Conservation (phyloP, 257 asterid species). For the Orobanche coerulescens region DNA sequence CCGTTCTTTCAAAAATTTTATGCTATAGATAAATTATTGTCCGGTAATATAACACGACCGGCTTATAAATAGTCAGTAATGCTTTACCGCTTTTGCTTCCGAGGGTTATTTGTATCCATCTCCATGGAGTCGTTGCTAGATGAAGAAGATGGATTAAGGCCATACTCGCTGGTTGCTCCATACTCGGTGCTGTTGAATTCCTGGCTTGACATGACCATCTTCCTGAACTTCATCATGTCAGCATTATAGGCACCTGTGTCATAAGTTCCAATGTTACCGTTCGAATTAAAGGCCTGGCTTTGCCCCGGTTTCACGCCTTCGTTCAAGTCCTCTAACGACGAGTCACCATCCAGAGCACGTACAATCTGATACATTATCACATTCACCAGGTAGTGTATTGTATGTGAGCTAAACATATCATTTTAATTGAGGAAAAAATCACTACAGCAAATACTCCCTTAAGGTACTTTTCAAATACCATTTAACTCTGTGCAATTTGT, state of each 20-base stretch:
- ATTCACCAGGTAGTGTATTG: no score
- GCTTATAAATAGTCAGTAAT: not conserved
- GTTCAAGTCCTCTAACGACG: slow-evolving; percentile 52
- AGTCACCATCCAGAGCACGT: slow-evolving; percentile 58
- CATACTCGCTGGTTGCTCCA: slow-evolving; percentile 48
- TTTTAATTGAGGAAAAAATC: no score
- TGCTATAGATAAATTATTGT: not conserved
- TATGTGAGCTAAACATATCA: no score
- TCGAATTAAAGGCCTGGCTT: slow-evolving; percentile 14
- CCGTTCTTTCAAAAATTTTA: not conserved
- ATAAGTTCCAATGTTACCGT: slow-evolving; percentile 17
- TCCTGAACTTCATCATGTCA: slow-evolving; percentile 59
- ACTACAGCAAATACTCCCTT: no score
- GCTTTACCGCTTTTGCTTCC: not conserved
- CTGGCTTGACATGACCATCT: slow-evolving; percentile 47
- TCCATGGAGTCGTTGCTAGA: slow-evolving; percentile 39
- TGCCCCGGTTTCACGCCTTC: slow-evolving; percentile 35
- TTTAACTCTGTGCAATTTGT: no score
- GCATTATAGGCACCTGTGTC: slow-evolving; percentile 65
- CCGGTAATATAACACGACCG: not conserved
- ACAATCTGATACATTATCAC: slow-evolving; percentile 44
- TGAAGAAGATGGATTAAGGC: slow-evolving; percentile 44
- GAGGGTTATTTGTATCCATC: slow-evolving; percentile 1
- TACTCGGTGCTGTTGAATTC: slow-evolving; percentile 43
- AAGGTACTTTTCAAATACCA: no score